phyloP scores from a whole-genome alignment of 2,329 filamentous ascomycete species.

The Trichoderma brevicompactum region DNA sequence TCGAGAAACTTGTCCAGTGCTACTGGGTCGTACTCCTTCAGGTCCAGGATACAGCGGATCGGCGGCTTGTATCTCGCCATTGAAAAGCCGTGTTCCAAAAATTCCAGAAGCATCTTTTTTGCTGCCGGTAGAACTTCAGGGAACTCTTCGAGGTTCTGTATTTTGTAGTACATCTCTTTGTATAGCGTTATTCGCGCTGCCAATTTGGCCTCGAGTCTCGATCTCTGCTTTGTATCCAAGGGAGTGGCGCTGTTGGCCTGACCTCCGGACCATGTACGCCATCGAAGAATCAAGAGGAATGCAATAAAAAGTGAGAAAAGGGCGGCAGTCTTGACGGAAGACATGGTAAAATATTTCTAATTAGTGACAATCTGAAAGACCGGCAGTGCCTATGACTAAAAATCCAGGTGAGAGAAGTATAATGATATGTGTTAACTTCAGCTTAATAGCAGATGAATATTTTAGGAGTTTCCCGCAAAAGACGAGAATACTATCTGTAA shows the following conservation, averaged over 20 bases:
- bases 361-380: not conserved
- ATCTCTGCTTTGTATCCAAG: conserved; percentile 1
- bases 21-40: conserved; percentile 16
- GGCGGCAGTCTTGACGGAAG: not conserved
- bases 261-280: not conserved
- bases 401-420: not conserved
- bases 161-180: conserved; percentile 31
- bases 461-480: not conserved
- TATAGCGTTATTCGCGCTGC: conserved; percentile 20
- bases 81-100: not conserved
- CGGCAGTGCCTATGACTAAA: not conserved
- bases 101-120: conserved; percentile 27
- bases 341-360: not conserved
- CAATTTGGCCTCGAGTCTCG: conserved; percentile 4
- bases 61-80: conserved; percentile 7
- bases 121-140: conserved; percentile 28
- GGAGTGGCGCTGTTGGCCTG: not conserved
- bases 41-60: conserved; percentile 21
- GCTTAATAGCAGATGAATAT: not conserved
- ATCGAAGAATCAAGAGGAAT: not conserved
- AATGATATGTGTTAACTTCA: not conserved
- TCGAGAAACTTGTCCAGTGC: conserved; percentile 22
- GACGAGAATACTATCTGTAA: not conserved
- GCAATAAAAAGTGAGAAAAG: not conserved
- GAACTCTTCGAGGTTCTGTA: conserved; percentile 32